Evolutionary conservation across 1,284 basidiomycete genomes (phyloP), one percentile per base, ranked within the genome.

Genomic region (Schizopora paradoxa): DNA sequence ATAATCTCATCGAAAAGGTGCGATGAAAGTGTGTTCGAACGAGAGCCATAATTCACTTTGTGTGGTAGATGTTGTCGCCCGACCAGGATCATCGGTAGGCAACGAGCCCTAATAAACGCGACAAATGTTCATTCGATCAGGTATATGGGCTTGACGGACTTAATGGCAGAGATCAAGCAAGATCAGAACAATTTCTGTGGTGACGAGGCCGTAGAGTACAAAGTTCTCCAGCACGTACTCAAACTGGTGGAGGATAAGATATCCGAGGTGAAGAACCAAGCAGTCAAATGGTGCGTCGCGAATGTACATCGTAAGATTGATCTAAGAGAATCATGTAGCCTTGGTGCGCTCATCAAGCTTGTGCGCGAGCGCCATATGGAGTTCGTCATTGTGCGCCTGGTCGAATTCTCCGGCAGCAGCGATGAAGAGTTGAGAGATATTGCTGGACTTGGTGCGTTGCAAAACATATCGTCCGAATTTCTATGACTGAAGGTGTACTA

Each of bases 241-340:
- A 72, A 79, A 18, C 75, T 95, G 18, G 83, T 96, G 8, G 84
- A 90, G 59, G 96, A 99, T 68, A 84, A 84, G 66, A 97, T 96
- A 58, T 91, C 91, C 11, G 95, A 99, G 68, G 96, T 99, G 54
- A 98, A 98, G 74, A 97, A 97, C 62, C 87, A 93, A 61, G 91
- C 92, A 2, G 94, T 96, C 11, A 91, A 92, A 69, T 93, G 91
- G 94, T 91, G 56, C 48, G 76, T 56, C 53, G 56, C 25, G 13
- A 8, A 39, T 39, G 22, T 13, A 27, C 32, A 54, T 22, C 26
- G 18, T 19, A 2, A 35, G 32, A 14, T 22, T 47, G 16, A 42
- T 21, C 33, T 40, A 14, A 14, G 21, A 28, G 43, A 47, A 11
- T 52, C 25, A 53, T 35, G 21, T 54, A 92, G 90, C 56, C 71